A percentile compares a stretch with the other conserved stretches of the same genome.
Conservation (phyloP, 495 filamentous ascomycete species). For the Friedmanniomyces endolithicus region DNA sequence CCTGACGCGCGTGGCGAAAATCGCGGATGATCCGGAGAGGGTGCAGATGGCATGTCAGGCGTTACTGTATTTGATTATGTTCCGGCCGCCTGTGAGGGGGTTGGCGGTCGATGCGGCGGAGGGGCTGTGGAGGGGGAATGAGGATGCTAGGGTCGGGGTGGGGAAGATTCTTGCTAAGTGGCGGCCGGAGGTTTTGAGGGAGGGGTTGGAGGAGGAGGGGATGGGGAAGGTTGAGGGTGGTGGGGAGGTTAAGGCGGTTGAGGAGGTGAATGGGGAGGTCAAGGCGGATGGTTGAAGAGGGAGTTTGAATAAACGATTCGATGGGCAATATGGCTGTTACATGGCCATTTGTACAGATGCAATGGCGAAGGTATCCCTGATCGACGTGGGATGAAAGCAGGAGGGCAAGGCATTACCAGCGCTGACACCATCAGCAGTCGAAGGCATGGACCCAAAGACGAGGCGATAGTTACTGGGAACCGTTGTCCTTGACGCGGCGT, state of each 20-base stretch:
- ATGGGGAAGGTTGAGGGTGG: not conserved
- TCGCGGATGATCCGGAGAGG: conserved; percentile 81
- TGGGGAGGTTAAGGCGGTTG: conserved; percentile 14
- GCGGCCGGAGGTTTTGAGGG: conserved; percentile 35
- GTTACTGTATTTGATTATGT: conserved; percentile 66
- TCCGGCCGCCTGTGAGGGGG: conserved; percentile 70
- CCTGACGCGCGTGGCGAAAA: conserved; percentile 58
- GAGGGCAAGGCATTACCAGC: too few relatives aligned
- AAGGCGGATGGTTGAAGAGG: too few relatives aligned
- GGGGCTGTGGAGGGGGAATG: conserved; percentile 74
- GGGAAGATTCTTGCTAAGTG: conserved; percentile 39
- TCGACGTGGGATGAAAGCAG: too few relatives aligned
- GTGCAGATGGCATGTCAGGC: conserved; percentile 50
- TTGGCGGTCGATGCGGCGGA: conserved; percentile 71
- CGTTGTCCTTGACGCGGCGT: too few relatives aligned
- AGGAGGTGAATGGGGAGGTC: too few relatives aligned
- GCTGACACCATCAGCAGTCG: too few relatives aligned
- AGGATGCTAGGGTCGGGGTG: conserved; percentile 37
- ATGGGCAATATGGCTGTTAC: too few relatives aligned
- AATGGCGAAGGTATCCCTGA: too few relatives aligned
- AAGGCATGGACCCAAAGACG: too few relatives aligned
- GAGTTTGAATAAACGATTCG: too few relatives aligned
- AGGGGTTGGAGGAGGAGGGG: conserved; percentile 1
- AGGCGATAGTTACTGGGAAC: too few relatives aligned
- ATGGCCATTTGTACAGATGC: too few relatives aligned